Base-by-base conservation (phyloP, 306 rosid species). In the Crataegus laevigata region DNA sequence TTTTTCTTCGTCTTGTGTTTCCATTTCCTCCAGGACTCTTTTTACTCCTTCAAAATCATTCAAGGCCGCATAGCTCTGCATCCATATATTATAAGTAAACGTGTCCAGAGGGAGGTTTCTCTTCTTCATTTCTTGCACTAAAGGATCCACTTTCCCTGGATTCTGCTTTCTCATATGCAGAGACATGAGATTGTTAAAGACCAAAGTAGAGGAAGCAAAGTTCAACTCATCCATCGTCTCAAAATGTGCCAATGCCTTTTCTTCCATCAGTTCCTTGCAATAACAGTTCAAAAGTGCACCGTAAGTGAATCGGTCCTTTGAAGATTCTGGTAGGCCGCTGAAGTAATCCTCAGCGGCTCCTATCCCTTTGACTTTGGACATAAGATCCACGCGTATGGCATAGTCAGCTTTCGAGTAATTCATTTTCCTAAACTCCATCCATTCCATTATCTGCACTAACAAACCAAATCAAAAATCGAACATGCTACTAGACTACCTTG, bases 271-370 rank as follows among this genome's bases (percentile, higher is more conserved):
- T 71, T 77, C 85, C 86, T 71, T 90, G 86, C 99, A 92, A 55
- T 89, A 94, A 75, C 91, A 87, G 72, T 84, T 81, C 80, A 92
- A 47, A 68, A 92, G 99, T 38, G 96, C 80, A 66, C 96, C 96
- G 14, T 85, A 85, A 58, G 97, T 88, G 1, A 57, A 78, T 73
- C 59, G 85, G 87, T 89, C 87, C 82, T 85, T 85, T 12, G 84
- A 87, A n/a, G 18, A 15, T 24, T 85, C 73, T 14, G 87, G 77
- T 38, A 90, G 86, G 71, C 58, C 66, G 19, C 19, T 62, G 65
- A 94, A 88, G 77, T 85, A 88, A 66, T 80, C 84, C 86, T 90
- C 96, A n/a, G 97, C 97, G 1, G 81, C 96, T 71, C 75, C 77
- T 47, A 90, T 18, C 60, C 96, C 93, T 70, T 86, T 84, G 72